Base-by-base conservation (phyloP, 441 rosid genomes). In the Macaranga tanarius region DNA sequence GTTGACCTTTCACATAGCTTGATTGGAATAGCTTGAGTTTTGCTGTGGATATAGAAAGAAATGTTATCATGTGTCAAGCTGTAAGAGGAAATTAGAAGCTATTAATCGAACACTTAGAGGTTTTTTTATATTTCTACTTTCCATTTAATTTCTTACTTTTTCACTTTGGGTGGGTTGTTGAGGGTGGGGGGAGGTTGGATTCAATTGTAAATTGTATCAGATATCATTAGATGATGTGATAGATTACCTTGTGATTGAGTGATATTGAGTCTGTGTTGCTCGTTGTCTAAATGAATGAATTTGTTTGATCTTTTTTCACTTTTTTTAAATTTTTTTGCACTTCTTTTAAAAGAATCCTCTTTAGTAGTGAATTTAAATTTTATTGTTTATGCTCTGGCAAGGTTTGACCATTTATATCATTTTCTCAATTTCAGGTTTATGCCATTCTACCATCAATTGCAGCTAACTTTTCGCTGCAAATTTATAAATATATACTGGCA, bases 401-500 rank as follows among this genome's bases (percentile, higher is more conserved):
- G 26, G n/a, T 73, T 69, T 45, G 40, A 72, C 42, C 75, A 48
- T 38, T 9, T 34, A 34, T 34, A 34, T 57, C 52, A n/a, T 75
- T 78, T 70, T 67, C 23, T 71, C 70, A 45, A 48, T 84, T 83
- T 84, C 91, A 95, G 99, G 96, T 91, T 77, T 72, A 73, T 77
- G 77, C 85, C 69, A 59, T 65, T 64, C 71, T 84, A 73, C 75
- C 95, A 42, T 73, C 73, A 69, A 71, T 91, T 60, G 67, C 23
- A 73, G 90, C 77, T 47, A 84, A 89, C 77, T 84, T 95, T 62
- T 90, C 95, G 34, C 88, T 82, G 66, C 65, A 82, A 58, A 82
- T 92, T 73, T 87, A 76, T 62, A 75, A 83, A 73, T 85, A 95
- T 62, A 65, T 84, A 66, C 40, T 85, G 79, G 84, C 85, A 65